These are phyloP conservation scores for Pseudopithomyces maydicus DNA, from an alignment of 2,329 filamentous ascomycete species.

Conservation along the genomic window DNA sequence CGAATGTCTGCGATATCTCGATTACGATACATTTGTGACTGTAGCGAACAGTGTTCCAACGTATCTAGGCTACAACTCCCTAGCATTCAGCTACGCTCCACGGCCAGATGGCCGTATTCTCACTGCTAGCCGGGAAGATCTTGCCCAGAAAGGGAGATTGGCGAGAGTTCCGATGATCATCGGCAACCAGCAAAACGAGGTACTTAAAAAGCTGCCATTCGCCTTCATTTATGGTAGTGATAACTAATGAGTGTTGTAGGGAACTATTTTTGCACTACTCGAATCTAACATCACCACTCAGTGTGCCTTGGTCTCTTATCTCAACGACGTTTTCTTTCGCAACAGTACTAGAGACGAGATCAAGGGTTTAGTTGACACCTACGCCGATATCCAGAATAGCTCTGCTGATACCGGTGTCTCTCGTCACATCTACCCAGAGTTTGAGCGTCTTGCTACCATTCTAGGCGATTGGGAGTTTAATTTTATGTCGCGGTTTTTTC, in stretches of 20 bases:
- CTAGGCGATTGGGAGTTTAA: slow-evolving; percentile 78
- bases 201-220: neutral
- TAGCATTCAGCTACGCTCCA: slow-evolving; percentile 75
- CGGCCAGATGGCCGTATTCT: slow-evolving; percentile 71
- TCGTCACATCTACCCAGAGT: slow-evolving; percentile 78
- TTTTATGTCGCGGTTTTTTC: slow-evolving; percentile 68
- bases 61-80: slow-evolving; percentile 68
- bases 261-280: slow-evolving; percentile 74
- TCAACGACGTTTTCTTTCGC: slow-evolving; percentile 66
- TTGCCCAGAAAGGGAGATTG: slow-evolving; percentile 60
- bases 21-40: slow-evolving; percentile 58
- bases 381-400: slow-evolving; percentile 59
- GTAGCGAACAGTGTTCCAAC: slow-evolving; percentile 74
- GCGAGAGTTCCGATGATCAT: slow-evolving; percentile 68
- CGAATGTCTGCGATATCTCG: slow-evolving; percentile 53
- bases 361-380: slow-evolving; percentile 63
- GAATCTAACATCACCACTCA: slow-evolving; percentile 70
- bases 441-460: slow-evolving; percentile 76
- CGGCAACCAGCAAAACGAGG: slow-evolving; percentile 75
- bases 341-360: slow-evolving; percentile 59
- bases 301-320: slow-evolving; percentile 65
- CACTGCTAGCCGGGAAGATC: slow-evolving; percentile 65
- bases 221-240: neutral
- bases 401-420: slow-evolving; percentile 71
- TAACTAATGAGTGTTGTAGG: slow-evolving; percentile 49